Conservation (phyloP, 345 rosid genomes). For the Populus alba region DNA sequence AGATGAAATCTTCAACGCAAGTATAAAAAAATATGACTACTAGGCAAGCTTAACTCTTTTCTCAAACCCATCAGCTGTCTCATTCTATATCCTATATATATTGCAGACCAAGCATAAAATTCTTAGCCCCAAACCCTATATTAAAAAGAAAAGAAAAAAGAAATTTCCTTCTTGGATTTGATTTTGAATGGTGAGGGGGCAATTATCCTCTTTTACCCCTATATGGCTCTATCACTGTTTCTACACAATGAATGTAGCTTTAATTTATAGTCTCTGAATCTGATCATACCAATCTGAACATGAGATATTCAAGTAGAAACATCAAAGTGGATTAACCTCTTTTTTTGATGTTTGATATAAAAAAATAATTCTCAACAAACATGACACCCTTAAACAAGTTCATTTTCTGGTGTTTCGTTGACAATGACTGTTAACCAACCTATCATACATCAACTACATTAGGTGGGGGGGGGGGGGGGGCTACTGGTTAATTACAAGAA, state of each 20-base stretch:
- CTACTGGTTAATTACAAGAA: not conserved
- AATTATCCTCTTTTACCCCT: too few species aligned
- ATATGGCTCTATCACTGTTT: too few species aligned
- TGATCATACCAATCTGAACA: too few species aligned
- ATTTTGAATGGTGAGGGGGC: too few species aligned
- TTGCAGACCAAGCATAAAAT: constrained; percentile 14
- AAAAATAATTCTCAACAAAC: too few species aligned
- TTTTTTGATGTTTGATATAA: too few species aligned
- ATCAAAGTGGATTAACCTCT: too few species aligned
- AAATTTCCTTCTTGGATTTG: constrained; percentile 6
- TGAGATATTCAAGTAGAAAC: too few species aligned
- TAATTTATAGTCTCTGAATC: too few species aligned
- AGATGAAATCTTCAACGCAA: constrained; percentile 29
- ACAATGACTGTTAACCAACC: not conserved
- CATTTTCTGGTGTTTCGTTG: not conserved
- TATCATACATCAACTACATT: not conserved
- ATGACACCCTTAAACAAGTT: too few species aligned
- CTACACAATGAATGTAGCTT: too few species aligned
- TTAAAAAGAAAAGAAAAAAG: not conserved
- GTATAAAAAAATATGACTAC: constrained; percentile 32
- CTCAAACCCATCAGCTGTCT: constrained; percentile 19
- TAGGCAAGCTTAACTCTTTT: constrained; percentile 22
- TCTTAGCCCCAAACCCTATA: constrained; percentile 11
- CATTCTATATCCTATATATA: not conserved
- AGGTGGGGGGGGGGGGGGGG: not conserved